Evolutionary conservation across 805 yeast species (phyloP), one percentile per base, ranked within the genome.

Genomic region (Naumovozyma baii): DNA sequence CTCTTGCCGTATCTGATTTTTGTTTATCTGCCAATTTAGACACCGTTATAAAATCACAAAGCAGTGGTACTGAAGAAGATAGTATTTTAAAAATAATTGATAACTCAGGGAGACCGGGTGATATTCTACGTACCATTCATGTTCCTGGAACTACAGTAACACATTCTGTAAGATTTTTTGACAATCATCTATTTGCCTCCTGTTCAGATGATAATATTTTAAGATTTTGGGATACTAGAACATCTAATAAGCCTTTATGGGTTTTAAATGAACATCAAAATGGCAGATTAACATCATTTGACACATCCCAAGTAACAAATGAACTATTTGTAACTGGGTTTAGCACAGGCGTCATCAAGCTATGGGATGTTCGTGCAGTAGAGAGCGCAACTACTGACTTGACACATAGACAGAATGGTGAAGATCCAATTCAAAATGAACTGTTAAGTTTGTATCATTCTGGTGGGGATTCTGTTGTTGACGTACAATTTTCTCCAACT

Each of bases 361-460:
- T 59, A 37, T 59, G 64, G 64, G 64, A 59, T 46, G 45, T 56
- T 30, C 54, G 64, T 39, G 52, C 60, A 8, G 53, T 54, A 3
- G 48, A 50, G 22, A 50, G 49, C 17, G 53, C 56, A 4, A 46
- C 53, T 2, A 42, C 45, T 2, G 58, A 54, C 37, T 44, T 52
- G 33, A 26, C 57, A 2, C 41, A 49, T 30, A 49, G 58, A 34
- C 58, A 54, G 40, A 50, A 54, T 37, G 56, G 55, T 18, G 51
- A 52, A 40, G 57, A 51, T 25, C 55, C 57, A 30, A 50, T 46
- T 20, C 57, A 56, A 38, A 50, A 45, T 25, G 59, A 54, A 39
- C 40, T 57, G 19, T 52, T 49, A 12, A 43, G 42, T 17, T 42
- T 57, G 31, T 54, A 46, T 41, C 63, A 59, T 41, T 47, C 59